A percentile compares a stretch with the other conserved stretches of the same genome.
phyloP scores from a whole-genome alignment of 2,329 filamentous ascomycete genomes.

The Domatiomyces catenatus region DNA sequence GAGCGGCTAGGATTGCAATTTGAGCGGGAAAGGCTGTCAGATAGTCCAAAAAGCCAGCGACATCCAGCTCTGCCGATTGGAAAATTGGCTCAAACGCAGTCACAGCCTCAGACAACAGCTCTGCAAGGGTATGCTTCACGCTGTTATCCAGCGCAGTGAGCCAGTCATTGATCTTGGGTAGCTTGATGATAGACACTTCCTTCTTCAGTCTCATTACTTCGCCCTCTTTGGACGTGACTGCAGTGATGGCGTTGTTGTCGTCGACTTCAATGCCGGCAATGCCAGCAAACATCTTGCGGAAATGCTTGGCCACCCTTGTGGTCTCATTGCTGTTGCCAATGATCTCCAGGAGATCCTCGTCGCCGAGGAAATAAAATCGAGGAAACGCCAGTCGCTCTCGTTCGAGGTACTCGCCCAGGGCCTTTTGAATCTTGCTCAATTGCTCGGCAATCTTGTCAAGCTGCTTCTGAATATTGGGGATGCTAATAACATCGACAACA shows the following conservation, averaged over 20 bases:
- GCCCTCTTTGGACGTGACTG: constrained; percentile 88
- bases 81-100: constrained; percentile 70
- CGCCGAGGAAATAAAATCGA: constrained; percentile 97
- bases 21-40: constrained; percentile 78
- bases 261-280: constrained; percentile 81
- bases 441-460: constrained; percentile 90
- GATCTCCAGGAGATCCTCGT: constrained; percentile 95
- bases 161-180: constrained; percentile 97
- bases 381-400: constrained; percentile 95
- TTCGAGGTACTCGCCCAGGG: constrained; percentile 93
- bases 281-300: constrained; percentile 99
- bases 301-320: constrained; percentile 88
- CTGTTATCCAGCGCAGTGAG: constrained; percentile 78
- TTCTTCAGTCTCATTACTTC: constrained; percentile 78
- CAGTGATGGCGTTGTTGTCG: constrained; percentile 75
- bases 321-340: constrained; percentile 99
- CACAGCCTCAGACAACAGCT: constrained; percentile 74
- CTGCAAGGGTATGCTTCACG: constrained; percentile 88
- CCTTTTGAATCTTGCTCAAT: constrained; percentile 98
- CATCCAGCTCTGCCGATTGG: constrained; percentile 53
- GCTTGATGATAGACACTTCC: constrained; percentile 82
- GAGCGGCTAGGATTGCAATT: constrained; percentile 84
- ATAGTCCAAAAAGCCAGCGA: constrained; percentile 58
- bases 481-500: constrained; percentile 88
- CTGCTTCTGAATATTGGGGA: constrained; percentile 89